Conservation (phyloP, 1,284 basidiomycete species). For the Trichosporon sp. region DNA sequence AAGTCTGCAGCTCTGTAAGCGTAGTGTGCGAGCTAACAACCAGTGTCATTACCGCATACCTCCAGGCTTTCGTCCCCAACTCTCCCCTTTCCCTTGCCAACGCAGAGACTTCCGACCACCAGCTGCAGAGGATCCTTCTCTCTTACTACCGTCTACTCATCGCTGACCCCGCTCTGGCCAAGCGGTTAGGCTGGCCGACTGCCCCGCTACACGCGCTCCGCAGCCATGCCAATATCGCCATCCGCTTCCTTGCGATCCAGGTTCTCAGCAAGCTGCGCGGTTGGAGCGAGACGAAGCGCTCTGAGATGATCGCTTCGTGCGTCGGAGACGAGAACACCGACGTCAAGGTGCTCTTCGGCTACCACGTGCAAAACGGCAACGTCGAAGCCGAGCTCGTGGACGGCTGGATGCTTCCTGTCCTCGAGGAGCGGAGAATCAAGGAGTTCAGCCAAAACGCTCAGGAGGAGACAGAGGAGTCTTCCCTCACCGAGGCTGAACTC, state of each 20-base stretch:
- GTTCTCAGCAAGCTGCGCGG: conserved; percentile 73
- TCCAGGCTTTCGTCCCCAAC: conserved; percentile 29
- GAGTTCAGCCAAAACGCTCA: conserved; percentile 21
- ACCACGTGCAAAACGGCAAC: conserved; percentile 15
- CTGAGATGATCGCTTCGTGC: conserved; percentile 62
- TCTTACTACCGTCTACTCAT: conserved; percentile 77
- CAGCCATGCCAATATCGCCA: conserved; percentile 64
- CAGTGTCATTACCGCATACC: conserved; percentile 37
- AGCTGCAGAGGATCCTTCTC: conserved; percentile 67
- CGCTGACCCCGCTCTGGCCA: conserved; percentile 69
- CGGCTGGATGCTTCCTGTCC: conserved; percentile 74
- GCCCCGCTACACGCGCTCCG: conserved; percentile 58
- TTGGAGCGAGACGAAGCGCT: conserved; percentile 74
- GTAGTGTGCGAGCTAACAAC: conserved; percentile 19
- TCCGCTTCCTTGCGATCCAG: conserved; percentile 71
- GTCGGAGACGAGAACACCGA: conserved; percentile 67
- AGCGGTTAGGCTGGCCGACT: conserved; percentile 67
- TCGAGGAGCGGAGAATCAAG: conserved; percentile 66
- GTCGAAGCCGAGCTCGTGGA: conserved; percentile 60
- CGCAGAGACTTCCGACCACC: conserved; percentile 35
- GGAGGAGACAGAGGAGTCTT: conserved; percentile 15
- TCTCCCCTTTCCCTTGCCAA: conserved; percentile 41
- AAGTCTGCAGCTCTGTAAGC: conserved; percentile 26
- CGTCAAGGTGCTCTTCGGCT: conserved; percentile 16
- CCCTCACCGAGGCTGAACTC: conserved; percentile 62